Evolutionary conservation across 2,329 filamentous ascomycete species (phyloP).

Genomic region (Microdochium nivale): DNA sequence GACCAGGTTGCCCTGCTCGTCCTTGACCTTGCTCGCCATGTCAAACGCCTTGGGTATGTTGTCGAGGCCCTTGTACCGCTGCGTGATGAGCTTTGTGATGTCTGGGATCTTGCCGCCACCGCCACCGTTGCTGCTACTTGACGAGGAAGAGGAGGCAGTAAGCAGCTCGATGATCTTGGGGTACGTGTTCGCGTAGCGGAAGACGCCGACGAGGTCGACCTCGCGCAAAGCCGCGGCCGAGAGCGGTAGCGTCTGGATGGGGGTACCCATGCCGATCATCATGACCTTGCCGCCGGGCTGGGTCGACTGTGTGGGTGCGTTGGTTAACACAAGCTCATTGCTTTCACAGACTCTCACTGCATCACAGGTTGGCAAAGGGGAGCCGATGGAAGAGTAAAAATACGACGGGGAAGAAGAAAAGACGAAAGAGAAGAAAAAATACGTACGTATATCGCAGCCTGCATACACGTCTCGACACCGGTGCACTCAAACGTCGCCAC

Average conservation of each 20-base stretch:
- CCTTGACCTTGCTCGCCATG: slow-evolving; percentile 63
- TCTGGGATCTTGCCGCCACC: slow-evolving; percentile 39
- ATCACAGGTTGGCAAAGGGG: too few species aligned
- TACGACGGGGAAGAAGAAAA: neutral
- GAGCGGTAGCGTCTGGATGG: slow-evolving; percentile 65
- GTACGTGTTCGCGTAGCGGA: slow-evolving; percentile 73
- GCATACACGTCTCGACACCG: slow-evolving; percentile 67
- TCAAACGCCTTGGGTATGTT: slow-evolving; percentile 59
- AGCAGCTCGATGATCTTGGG: slow-evolving; percentile 43
- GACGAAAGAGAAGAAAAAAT: slow-evolving; percentile 1
- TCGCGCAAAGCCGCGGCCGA: slow-evolving; percentile 66
- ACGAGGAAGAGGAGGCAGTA: slow-evolving; percentile 28
- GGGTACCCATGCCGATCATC: slow-evolving; percentile 73
- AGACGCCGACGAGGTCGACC: slow-evolving; percentile 70
- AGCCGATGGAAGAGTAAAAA: too few species aligned
- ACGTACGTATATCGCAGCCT: slow-evolving; percentile 61
- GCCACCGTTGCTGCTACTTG: neutral
- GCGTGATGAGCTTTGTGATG: slow-evolving; percentile 61
- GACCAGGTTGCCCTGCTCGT: slow-evolving; percentile 60
- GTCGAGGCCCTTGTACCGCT: slow-evolving; percentile 56
- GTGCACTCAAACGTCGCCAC: slow-evolving; percentile 70
- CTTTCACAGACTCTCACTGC: too few species aligned
- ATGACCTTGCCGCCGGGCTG: slow-evolving; percentile 63
- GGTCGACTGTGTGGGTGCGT: slow-evolving; percentile 44
- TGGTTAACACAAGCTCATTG: too few species aligned